These are phyloP conservation scores for Penicillium hesseltinei DNA, from an alignment of 2,329 filamentous ascomycete species.

Conservation along the genomic window DNA sequence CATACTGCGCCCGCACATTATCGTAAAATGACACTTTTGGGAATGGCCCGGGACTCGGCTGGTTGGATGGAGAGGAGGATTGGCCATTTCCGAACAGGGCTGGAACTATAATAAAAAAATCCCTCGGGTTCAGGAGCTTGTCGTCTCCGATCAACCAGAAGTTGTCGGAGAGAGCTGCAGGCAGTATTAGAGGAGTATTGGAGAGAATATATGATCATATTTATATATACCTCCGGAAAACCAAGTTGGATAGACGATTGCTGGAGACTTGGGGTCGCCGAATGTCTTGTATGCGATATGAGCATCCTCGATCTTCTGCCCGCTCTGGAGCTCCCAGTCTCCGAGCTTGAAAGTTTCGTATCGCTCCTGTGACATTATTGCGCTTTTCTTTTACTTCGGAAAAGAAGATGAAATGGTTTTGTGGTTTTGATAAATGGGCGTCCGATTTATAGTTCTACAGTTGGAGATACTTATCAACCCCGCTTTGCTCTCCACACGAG, in stretches of 20 bases:
- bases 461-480: constrained; percentile 14
- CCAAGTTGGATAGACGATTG: constrained; percentile 76
- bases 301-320: constrained; percentile 61
- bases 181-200: neutral
- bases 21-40: constrained; percentile 65
- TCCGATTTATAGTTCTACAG: constrained; percentile 12
- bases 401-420: neutral
- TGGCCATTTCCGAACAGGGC: constrained; percentile 69
- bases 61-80: constrained; percentile 67
- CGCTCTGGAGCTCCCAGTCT: constrained; percentile 65
- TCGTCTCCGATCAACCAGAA: constrained; percentile 69
- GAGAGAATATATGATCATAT: neutral
- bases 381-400: neutral
- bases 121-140: constrained; percentile 62
- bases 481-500: constrained; percentile 17
- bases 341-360: constrained; percentile 59
- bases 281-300: constrained; percentile 76
- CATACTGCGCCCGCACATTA: constrained; percentile 66
- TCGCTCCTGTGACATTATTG: constrained; percentile 18
- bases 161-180: constrained; percentile 62
- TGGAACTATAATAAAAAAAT: constrained; percentile 67
- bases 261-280: constrained; percentile 60
- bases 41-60: constrained; percentile 54
- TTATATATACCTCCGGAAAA: constrained; percentile 58
- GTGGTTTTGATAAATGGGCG: neutral